Evolutionary conservation across 495 filamentous ascomycete genomes (phyloP).

Genomic region (Xylaria flabelliformis): DNA sequence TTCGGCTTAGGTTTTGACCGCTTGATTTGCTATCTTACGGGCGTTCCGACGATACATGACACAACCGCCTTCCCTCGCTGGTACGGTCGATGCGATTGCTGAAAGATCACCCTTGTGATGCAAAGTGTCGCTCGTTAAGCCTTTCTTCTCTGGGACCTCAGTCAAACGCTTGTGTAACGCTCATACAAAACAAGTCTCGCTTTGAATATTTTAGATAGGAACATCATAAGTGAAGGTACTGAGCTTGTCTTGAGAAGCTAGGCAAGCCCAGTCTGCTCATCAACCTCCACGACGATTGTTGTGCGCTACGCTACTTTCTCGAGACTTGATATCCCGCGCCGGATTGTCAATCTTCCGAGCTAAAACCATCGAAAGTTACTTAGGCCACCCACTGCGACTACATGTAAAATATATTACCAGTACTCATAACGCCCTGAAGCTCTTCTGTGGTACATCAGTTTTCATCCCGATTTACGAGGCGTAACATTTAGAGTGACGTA

Average conservation of each 20-base stretch:
- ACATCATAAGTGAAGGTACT: slow-evolving; percentile 15
- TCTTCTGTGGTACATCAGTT: not conserved
- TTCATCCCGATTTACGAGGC: not conserved
- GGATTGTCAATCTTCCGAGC: not conserved
- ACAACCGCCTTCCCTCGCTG: slow-evolving; percentile 88
- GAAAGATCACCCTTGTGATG: slow-evolving; percentile 43
- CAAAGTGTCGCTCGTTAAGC: slow-evolving; percentile 46
- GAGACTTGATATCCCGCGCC: not conserved
- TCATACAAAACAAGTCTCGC: slow-evolving; percentile 36
- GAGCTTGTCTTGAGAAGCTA: slow-evolving; percentile 3
- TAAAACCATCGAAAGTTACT: not conserved
- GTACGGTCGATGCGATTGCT: slow-evolving; percentile 91
- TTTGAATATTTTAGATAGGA: slow-evolving; percentile 33
- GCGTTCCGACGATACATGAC: slow-evolving; percentile 84
- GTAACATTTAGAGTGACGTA: not conserved
- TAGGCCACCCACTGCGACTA: not conserved
- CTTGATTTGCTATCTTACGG: slow-evolving; percentile 83
- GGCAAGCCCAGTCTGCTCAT: not conserved
- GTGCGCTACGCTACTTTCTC: not conserved
- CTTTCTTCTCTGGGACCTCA: slow-evolving; percentile 46
- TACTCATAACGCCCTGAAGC: not conserved
- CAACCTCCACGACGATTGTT: not conserved
- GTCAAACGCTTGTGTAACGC: slow-evolving; percentile 34
- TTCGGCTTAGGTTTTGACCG: slow-evolving; percentile 96
- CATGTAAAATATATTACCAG: not conserved